A percentile compares a stretch with the other conserved stretches of the same genome.
Conservation (phyloP, 176 grass and related monocot genomes). For the Saccharum officinarum region DNA sequence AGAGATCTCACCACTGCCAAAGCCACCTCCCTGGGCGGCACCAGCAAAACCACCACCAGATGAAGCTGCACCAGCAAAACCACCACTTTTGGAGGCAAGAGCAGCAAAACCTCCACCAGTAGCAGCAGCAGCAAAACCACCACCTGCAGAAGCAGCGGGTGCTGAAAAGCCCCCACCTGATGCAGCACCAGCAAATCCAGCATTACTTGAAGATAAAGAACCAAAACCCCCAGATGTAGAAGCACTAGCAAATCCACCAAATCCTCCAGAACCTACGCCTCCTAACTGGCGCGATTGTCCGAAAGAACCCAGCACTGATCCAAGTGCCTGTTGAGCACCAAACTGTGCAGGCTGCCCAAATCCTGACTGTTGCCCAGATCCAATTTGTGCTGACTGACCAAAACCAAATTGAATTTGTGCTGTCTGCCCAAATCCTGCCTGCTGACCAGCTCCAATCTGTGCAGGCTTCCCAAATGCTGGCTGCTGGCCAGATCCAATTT, state of each 20-base stretch:
- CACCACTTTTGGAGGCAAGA: conserved; percentile 59
- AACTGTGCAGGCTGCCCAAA: conserved; percentile 80
- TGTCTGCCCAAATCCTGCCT: conserved; percentile 77
- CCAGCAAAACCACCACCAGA: conserved; percentile 46
- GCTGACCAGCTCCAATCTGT: conserved; percentile 65
- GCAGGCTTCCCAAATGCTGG: conserved; percentile 67
- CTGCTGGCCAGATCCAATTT: conserved; percentile 60
- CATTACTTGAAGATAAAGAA: conserved; percentile 45
- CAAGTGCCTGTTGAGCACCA: conserved; percentile 81
- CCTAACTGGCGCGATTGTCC: conserved; percentile 93
- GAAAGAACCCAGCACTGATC: conserved; percentile 91
- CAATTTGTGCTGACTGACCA: conserved; percentile 71
- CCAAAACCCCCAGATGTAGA: conserved; percentile 68
- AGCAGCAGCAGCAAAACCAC: conserved; percentile 49
- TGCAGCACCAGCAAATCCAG: conserved; percentile 71
- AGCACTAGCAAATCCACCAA: conserved; percentile 77
- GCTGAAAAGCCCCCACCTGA: conserved; percentile 64
- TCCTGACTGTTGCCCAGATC: conserved; percentile 49
- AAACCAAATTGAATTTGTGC: conserved; percentile 74
- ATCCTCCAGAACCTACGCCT: conserved; percentile 57
- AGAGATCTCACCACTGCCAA: conserved; percentile 29
- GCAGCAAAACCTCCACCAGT: conserved; percentile 70
- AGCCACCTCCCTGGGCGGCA: conserved; percentile 28
- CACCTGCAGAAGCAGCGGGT: conserved; percentile 41
- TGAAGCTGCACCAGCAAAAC: conserved; percentile 33